phyloP scores from a whole-genome alignment of 495 filamentous ascomycete genomes.

The Daldinia caldariorum region DNA sequence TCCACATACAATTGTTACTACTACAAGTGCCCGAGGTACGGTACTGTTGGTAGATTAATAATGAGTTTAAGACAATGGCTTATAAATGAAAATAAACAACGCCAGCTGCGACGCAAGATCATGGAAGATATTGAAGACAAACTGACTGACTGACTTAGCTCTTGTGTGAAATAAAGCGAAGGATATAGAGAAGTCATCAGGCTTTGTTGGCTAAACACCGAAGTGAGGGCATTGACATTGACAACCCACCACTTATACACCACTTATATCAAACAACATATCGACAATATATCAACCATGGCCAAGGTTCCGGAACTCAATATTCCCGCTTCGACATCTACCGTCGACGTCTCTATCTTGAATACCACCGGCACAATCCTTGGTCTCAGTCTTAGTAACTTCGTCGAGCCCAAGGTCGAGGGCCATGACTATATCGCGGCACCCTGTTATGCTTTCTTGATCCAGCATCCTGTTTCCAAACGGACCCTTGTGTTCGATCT shows the following conservation, averaged over 20 bases:
- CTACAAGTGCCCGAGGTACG: no score
- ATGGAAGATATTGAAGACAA: no score
- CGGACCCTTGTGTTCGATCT: slow-evolving; percentile 67
- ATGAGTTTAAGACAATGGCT: no score
- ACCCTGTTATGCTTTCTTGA: slow-evolving; percentile 65
- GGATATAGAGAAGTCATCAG: not conserved
- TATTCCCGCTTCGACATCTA: slow-evolving; percentile 58
- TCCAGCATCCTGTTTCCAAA: slow-evolving; percentile 58
- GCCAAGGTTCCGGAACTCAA: slow-evolving; percentile 51
- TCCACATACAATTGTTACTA: no score
- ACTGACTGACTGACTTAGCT: no score
- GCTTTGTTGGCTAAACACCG: no score
- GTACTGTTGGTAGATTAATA: no score
- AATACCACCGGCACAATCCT: slow-evolving; percentile 57
- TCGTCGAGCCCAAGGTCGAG: slow-evolving; percentile 57
- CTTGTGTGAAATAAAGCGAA: not conserved
- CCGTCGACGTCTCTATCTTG: slow-evolving; percentile 65
- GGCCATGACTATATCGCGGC: slow-evolving; percentile 53
- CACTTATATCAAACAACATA: no score
- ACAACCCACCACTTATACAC: no score
- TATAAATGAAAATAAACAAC: no score
- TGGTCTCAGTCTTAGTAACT: slow-evolving; percentile 44
- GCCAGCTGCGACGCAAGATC: no score
- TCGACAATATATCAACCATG: slow-evolving; percentile 15
- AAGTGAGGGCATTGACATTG: no score